These are phyloP conservation scores for Senna tora DNA, from an alignment of 306 rosid genomes.

Conservation along the genomic window DNA sequence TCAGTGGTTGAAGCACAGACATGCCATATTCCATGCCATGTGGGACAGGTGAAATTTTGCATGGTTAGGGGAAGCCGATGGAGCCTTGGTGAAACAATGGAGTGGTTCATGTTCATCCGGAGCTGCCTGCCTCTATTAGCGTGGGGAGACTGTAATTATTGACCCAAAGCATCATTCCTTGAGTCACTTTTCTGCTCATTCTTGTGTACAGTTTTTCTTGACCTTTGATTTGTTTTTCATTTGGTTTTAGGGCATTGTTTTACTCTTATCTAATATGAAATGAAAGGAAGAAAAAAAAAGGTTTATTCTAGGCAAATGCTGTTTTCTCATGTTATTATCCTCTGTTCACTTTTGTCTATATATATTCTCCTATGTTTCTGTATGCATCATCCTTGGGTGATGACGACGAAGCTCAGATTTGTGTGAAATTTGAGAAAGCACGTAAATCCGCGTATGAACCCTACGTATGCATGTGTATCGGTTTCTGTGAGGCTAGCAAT, in stretches of 20 bases:
- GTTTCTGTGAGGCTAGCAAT: not conserved
- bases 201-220: slow-evolving; percentile 76
- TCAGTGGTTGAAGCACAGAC: slow-evolving; percentile 94
- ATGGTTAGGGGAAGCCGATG: slow-evolving; percentile 45
- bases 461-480: not conserved
- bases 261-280: slow-evolving; percentile 58
- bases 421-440: too few relatives aligned
- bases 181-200: slow-evolving; percentile 53
- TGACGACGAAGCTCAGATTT: not conserved
- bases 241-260: slow-evolving; percentile 61
- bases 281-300: slow-evolving; percentile 37
- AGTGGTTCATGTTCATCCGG: slow-evolving; percentile 61
- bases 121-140: slow-evolving; percentile 68
- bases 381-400: slow-evolving; percentile 16
- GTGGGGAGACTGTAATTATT: slow-evolving; percentile 63
- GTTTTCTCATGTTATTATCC: slow-evolving; percentile 5
- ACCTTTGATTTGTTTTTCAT: slow-evolving; percentile 67
- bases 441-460: not conserved
- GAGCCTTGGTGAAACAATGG: slow-evolving; percentile 47
- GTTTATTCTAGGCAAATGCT: slow-evolving; percentile 31
- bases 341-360: not conserved
- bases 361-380: not conserved
- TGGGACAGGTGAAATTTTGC: slow-evolving; percentile 80
- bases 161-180: slow-evolving; percentile 52
- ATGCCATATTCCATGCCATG: slow-evolving; percentile 73